Conservation (phyloP, 2,329 filamentous ascomycete species). For the Elsinoe fawcettii region DNA sequence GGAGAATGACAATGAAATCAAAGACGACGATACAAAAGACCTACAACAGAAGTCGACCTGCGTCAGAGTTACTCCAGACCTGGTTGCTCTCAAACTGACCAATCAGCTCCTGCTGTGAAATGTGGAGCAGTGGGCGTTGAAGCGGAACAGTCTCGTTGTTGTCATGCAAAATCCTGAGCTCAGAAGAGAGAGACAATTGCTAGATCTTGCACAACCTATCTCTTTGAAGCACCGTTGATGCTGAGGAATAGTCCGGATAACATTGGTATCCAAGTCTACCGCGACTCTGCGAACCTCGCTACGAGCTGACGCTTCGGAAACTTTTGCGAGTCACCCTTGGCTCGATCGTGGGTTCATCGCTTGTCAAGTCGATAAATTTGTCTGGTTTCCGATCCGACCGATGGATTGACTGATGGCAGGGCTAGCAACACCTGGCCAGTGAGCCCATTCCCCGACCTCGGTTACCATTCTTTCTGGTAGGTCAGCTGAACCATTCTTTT, state of each 20-base stretch:
- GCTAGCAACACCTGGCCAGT: slow-evolving; percentile 11
- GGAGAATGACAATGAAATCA: not conserved
- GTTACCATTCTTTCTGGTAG: not conserved
- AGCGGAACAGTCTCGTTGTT: too few relatives aligned
- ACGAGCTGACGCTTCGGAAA: not conserved
- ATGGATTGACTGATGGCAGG: not conserved
- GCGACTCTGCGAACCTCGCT: not conserved
- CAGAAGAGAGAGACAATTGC: too few relatives aligned
- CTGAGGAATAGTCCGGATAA: too few relatives aligned
- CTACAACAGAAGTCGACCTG: not conserved
- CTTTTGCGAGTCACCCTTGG: not conserved
- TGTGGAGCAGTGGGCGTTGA: not conserved
- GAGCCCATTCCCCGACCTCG: slow-evolving; percentile 7
- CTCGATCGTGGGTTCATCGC: not conserved
- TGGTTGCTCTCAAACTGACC: slow-evolving; percentile 11
- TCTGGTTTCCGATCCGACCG: slow-evolving; percentile 2
- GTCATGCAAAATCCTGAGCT: too few relatives aligned
- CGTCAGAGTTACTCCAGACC: not conserved
- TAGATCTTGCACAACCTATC: too few relatives aligned
- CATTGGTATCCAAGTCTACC: not conserved
- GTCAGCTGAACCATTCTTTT: slow-evolving; percentile 4
- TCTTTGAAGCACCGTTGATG: too few relatives aligned
- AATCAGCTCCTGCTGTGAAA: not conserved
- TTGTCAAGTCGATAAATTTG: not conserved
- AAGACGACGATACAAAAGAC: not conserved